Base-by-base conservation (phyloP, 129 eudicot species). In the Deinandra increscens region DNA sequence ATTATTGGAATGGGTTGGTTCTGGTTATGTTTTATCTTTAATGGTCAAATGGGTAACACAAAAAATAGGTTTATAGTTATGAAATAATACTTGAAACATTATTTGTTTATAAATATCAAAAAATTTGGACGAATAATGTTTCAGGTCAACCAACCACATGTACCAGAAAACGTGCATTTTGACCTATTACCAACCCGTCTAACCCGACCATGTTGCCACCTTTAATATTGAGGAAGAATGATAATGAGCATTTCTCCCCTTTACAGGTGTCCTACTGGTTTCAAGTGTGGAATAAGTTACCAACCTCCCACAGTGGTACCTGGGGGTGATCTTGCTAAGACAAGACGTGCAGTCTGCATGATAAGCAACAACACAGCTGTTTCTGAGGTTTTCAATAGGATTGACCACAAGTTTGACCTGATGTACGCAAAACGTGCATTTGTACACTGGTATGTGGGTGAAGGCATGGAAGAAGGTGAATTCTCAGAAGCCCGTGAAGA, bases 381-480 rank as follows among this genome's bases (percentile, higher is more conserved):
- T 46, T 88, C 93, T 1, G 93, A 89, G 65, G 93, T 89, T 4
- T 89, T 89, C 51, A 75, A 81, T 13, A 19, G 93, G 33, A 86
- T 89, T 54, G 87, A 89, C 72, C 90, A 82, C 64, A 89, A 89
- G 75, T 89, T 89, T 53, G 96, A 84, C 72, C 81, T 87, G 12
- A 87, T 87, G 93, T 87, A 79, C 20, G 80, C 93, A 1, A 87
- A 87, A 43, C 76, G 96, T 49, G 96, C 96, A 7, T 86, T 89
- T 77, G 96, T 89, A 3, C 96, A 89, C 75, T 89, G 96, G 96
- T 89, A 89, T 45, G 96, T 89, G 11, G 93, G 96, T 70, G 96
- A 89, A 78, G 96, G 96, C 31, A 89, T 89, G 92, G 96, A 89
- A 74, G 96, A 89, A 82, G 96, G 96, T 10, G 96, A 89, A 61